phyloP scores from a whole-genome alignment of 164 flowering plant genomes.

The Aristolochia californica region DNA sequence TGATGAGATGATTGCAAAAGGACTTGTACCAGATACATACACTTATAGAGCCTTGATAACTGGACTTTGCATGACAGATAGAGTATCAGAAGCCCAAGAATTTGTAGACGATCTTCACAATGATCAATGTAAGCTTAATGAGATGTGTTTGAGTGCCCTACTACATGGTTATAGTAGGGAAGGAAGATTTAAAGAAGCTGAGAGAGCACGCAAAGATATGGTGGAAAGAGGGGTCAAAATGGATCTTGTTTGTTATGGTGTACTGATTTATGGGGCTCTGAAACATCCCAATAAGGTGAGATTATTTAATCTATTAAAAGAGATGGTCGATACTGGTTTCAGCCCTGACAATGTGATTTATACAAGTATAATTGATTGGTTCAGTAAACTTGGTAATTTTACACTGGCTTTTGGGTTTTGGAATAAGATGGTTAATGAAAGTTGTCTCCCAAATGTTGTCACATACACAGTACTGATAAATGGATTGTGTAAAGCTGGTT shows the following conservation, averaged over 20 bases:
- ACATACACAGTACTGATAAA: constrained; percentile 70
- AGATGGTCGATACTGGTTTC: constrained; percentile 47
- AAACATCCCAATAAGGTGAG: constrained; percentile 27
- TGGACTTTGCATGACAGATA: constrained; percentile 65
- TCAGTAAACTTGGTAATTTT: constrained; percentile 49
- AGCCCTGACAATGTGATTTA: constrained; percentile 66
- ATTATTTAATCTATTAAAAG: constrained; percentile 34
- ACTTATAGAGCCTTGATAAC: constrained; percentile 69
- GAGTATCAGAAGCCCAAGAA: constrained; percentile 64
- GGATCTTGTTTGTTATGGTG: constrained; percentile 71
- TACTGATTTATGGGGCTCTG: constrained; percentile 52
- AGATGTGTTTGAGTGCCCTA: constrained; percentile 65
- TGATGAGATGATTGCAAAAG: constrained; percentile 65
- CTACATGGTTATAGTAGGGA: constrained; percentile 68
- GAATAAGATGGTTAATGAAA: constrained; percentile 66
- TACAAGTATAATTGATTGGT: constrained; percentile 64
- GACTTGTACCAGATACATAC: constrained; percentile 66
- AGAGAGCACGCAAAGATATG: constrained; percentile 48
- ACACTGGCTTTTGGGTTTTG: constrained; percentile 47
- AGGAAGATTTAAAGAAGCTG: constrained; percentile 65
- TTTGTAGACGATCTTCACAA: constrained; percentile 55
- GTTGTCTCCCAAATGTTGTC: constrained; percentile 58
- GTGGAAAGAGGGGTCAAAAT: constrained; percentile 44
- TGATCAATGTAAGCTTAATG: constrained; percentile 42
- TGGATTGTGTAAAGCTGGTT: constrained; percentile 73